A percentile compares a stretch with the other conserved stretches of the same genome.
Conservation (phyloP, 768 basidiomycete species). For the Rhizopogon roseolus region DNA sequence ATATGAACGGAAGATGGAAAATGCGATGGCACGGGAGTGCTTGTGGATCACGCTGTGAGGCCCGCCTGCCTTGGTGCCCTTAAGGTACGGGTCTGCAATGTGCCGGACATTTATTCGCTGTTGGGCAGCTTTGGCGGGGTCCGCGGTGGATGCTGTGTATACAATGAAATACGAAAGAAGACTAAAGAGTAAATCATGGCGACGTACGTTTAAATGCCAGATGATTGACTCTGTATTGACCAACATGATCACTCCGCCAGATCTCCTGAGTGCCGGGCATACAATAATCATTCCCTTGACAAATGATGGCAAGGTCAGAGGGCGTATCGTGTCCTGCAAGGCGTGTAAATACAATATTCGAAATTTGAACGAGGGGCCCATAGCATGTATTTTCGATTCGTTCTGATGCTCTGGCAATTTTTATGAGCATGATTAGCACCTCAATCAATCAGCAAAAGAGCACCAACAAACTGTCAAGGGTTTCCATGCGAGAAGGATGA, state of each 20-base stretch:
- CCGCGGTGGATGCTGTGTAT: conserved; percentile 31
- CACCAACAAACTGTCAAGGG: no score
- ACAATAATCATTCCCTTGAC: no score
- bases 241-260: conserved; percentile 62
- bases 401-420: no score
- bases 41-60: conserved; percentile 73
- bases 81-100: conserved; percentile 44
- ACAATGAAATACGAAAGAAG: not conserved
- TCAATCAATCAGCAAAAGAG: no score
- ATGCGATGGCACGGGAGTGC: conserved; percentile 74
- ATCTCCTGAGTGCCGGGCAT: conserved; percentile 46
- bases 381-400: no score
- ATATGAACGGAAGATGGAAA: conserved; percentile 72
- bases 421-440: no score
- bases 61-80: conserved; percentile 40
- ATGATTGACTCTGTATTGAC: conserved; percentile 58
- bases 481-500: no score
- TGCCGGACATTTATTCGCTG: conserved; percentile 65
- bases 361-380: no score
- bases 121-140: conserved; percentile 57
- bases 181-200: conserved; percentile 7
- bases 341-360: no score
- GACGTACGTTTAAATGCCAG: conserved; percentile 30
- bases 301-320: no score
- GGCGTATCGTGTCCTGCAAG: no score